Conservation (phyloP, 257 asterid species). For the Solanum piurae region DNA sequence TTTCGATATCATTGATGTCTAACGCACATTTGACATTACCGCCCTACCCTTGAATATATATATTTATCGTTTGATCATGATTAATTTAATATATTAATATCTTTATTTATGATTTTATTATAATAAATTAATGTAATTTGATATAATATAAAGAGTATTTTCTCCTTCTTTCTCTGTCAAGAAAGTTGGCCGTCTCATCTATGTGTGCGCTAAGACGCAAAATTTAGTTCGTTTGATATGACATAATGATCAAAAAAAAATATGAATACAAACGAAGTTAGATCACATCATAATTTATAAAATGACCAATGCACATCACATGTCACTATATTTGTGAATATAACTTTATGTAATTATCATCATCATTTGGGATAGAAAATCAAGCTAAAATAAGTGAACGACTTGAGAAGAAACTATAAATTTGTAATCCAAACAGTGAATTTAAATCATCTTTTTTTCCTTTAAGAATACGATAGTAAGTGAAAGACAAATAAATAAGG, state of each 20-base stretch:
- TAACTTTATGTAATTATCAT: background rate
- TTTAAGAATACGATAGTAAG: background rate
- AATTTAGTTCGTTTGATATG: background rate
- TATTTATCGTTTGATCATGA: background rate
- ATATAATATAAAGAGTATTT: background rate
- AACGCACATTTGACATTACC: slow-evolving; percentile 24
- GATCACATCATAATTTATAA: background rate
- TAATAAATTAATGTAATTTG: background rate
- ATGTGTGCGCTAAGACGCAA: background rate
- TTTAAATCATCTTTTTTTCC: background rate
- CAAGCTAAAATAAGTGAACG: background rate
- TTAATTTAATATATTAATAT: background rate
- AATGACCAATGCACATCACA: background rate
- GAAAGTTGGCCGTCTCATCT: slow-evolving; percentile 14
- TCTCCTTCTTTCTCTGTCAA: slow-evolving; percentile 14
- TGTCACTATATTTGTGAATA: background rate
- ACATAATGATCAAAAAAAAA: background rate
- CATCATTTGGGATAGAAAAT: background rate
- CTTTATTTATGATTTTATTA: background rate
- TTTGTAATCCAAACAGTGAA: background rate
- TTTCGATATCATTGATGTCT: slow-evolving; percentile 28
- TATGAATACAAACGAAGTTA: background rate
- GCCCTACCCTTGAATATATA: background rate
- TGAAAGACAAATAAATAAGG: background rate
- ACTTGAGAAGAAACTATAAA: background rate